Evolutionary conservation across 768 basidiomycete genomes (phyloP).

Genomic region (Trametes maxima): DNA sequence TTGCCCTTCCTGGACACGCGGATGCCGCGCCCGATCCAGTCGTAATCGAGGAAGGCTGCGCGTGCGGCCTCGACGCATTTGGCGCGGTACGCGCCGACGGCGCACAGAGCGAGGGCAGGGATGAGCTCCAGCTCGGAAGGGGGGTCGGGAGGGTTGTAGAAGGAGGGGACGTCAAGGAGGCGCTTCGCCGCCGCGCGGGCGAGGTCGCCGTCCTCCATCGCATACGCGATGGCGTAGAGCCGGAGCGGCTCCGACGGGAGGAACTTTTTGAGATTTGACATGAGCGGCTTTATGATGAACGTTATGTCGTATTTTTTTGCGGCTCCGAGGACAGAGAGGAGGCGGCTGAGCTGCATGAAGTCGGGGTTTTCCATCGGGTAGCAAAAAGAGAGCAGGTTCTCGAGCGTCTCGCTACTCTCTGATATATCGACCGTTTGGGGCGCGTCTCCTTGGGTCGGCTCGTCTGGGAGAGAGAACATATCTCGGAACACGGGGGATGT

Average conservation of each 20-base stretch:
- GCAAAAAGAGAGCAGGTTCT: constrained; percentile 14
- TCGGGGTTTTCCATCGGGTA: constrained; percentile 15
- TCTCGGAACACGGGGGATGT: constrained; percentile 40
- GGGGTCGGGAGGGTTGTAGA: background rate
- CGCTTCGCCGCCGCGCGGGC: background rate
- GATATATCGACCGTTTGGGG: constrained; percentile 3
- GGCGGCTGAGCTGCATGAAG: background rate
- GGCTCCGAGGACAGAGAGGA: constrained; percentile 1
- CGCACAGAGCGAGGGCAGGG: background rate
- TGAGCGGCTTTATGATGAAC: background rate
- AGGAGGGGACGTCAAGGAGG: background rate
- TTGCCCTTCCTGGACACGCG: constrained; percentile 7
- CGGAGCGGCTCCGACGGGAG: constrained; percentile 12
- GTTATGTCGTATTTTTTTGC: constrained; percentile 30
- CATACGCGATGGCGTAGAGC: constrained; percentile 19
- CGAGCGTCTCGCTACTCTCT: constrained; percentile 12
- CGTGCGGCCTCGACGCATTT: constrained; percentile 6
- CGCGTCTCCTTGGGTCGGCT: background rate
- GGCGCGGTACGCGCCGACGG: background rate
- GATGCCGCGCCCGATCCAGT: background rate
- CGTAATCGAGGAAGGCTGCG: background rate
- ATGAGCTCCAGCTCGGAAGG: constrained; percentile 2
- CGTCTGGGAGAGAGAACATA: constrained; percentile 22
- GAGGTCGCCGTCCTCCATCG: background rate
- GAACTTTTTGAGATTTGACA: background rate